Conservation (phyloP, 352 stramenopile genomes). For the Pythium brachiatum region DNA sequence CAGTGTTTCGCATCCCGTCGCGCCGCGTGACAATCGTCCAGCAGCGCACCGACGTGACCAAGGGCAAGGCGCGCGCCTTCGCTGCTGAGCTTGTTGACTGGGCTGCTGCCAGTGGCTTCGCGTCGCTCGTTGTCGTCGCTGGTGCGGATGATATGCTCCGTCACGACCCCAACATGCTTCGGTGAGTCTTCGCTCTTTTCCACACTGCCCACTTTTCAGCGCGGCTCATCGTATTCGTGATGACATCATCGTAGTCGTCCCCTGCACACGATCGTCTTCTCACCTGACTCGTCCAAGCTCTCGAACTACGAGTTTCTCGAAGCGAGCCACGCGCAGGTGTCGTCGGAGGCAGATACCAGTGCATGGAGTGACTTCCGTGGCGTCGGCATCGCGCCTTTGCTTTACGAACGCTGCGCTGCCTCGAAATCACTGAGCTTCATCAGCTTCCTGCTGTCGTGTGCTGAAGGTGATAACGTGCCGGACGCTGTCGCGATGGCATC, state of each 20-base stretch:
- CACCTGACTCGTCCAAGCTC: conserved; percentile 10
- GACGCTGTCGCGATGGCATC: conserved; percentile 57
- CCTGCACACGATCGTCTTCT: conserved; percentile 54
- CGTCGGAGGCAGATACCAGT: conserved; percentile 6
- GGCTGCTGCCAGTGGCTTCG: conserved; percentile 39
- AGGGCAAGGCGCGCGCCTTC: conserved; percentile 58
- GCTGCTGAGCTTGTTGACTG: conserved; percentile 54
- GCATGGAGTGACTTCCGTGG: conserved; percentile 55
- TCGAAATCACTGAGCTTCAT: conserved; percentile 39
- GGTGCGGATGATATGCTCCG: conserved; percentile 82
- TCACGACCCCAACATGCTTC: conserved; percentile 73
- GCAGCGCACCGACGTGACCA: conserved; percentile 47
- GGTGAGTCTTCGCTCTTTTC: conserved; percentile 23
- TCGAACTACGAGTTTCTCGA: conserved; percentile 23
- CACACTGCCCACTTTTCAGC: not conserved
- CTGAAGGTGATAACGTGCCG: conserved; percentile 79
- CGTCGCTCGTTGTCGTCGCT: conserved; percentile 51
- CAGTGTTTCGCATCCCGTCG: conserved; percentile 63
- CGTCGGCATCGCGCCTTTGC: conserved; percentile 51
- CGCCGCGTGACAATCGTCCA: conserved; percentile 75
- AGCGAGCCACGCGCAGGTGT: conserved; percentile 8
- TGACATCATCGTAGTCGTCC: conserved; percentile 27
- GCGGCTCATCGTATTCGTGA: not conserved
- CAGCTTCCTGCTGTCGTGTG: conserved; percentile 63
- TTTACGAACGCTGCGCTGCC: conserved; percentile 36